Evolutionary conservation across 352 stramenopile species (phyloP), one percentile per base, ranked within the genome.

Genomic region (Lagenidium sp.): DNA sequence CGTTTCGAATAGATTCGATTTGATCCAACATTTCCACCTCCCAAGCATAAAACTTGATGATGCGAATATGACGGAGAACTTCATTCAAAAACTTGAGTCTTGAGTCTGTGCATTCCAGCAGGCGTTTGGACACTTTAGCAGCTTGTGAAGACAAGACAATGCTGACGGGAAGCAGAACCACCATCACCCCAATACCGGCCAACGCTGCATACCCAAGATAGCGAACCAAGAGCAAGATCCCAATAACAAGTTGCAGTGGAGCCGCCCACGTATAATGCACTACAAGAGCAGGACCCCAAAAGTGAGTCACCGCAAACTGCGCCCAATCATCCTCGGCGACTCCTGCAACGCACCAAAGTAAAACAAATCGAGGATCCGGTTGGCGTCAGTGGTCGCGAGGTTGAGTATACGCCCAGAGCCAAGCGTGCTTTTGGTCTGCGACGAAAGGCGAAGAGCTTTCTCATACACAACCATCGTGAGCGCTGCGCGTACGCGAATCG

Each of bases 381-480:
- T 82, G 0, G 85, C 66, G 59, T 98, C 95, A 48, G 95, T 91
- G 18, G 83, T 95, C 50, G 96, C 92, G n/a, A 98, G 68, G 49
- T 97, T 98, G 1, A 94, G 68, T 39, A 98, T 96, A 47, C 91
- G 68, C 5, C 89, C 87, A 0, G 80, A 68, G 19, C 68, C 67
- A 6, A 81, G 31, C 1, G 47, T 38, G 47, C 65, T 83, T 44
- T 79, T 84, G 29, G 60, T 63, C 47, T 83, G 66, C 19, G 62
- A 70, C 20, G 72, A 85, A 18, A 87, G 41, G 21, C 47, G 53
- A 16, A 87, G 43, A 6, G 71, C 53, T 41, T 84, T 84, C 22
- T 73, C 53, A 37, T 73, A 83, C 35, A 87, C 70, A 28, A 82
- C 51, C 65, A 79, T 80, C 15, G 73, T 78, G 3, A 87, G 35